Evolutionary conservation across 2,329 filamentous ascomycete species (phyloP).

Genomic region (Aspergillus phoenicis): DNA sequence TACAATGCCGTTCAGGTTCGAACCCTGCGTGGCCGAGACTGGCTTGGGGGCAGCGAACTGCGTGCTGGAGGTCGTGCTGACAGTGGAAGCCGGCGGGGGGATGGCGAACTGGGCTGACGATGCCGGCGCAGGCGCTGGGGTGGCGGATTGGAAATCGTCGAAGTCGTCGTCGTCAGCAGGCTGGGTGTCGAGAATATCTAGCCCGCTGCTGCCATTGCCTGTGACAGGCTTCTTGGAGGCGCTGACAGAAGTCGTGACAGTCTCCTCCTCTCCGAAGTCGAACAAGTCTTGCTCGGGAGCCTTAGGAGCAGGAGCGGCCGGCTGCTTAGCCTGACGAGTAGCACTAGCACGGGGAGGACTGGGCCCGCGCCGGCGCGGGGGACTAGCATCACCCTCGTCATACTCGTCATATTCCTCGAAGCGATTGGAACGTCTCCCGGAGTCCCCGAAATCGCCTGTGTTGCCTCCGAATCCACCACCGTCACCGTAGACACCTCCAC

Average conservation of each 20-base stretch:
- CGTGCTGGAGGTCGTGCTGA: constrained; percentile 55
- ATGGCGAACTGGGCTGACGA: constrained; percentile 44
- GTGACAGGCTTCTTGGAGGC: constrained; percentile 49
- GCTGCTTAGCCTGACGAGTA: constrained; percentile 60
- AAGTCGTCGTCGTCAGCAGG: constrained; percentile 73
- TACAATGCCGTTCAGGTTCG: constrained; percentile 77
- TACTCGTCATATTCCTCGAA: constrained; percentile 98
- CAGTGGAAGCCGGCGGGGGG: constrained; percentile 50
- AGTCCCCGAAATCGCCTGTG: constrained; percentile 69
- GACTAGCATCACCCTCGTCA: constrained; percentile 69
- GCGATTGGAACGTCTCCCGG: constrained; percentile 65
- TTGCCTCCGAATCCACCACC: constrained; percentile 90
- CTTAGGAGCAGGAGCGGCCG: constrained; percentile 70
- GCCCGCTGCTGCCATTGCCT: constrained; percentile 39
- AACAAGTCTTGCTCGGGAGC: constrained; percentile 91
- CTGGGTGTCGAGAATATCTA: constrained; percentile 52
- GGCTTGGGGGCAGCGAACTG: constrained; percentile 83
- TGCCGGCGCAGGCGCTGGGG: constrained; percentile 44
- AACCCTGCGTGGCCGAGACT: constrained; percentile 77
- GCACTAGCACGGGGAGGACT: constrained; percentile 38
- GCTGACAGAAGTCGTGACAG: constrained; percentile 51
- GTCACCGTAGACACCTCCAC: constrained; percentile 85
- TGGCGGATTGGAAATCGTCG: constrained; percentile 93
- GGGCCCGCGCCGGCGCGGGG: constrained; percentile 57
- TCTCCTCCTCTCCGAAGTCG: constrained; percentile 78